These are phyloP conservation scores for Aurifilum marmelostoma DNA, from an alignment of 2,329 filamentous ascomycete species.

Conservation along the genomic window DNA sequence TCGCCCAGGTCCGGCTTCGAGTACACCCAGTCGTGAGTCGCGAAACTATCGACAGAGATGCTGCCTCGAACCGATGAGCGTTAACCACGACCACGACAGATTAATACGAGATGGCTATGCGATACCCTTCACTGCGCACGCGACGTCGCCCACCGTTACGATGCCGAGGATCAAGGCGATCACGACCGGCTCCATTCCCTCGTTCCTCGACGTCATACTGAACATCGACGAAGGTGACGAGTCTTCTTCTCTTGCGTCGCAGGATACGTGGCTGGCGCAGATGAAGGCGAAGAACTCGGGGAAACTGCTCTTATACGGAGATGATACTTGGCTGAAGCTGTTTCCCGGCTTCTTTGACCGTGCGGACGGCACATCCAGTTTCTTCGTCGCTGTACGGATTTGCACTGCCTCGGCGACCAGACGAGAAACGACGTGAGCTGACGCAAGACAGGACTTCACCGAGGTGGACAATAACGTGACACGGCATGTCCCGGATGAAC, in stretches of 20 bases:
- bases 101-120: constrained; percentile 83
- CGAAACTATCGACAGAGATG: background rate
- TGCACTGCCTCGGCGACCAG: constrained; percentile 25
- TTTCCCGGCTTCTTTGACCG: constrained; percentile 89
- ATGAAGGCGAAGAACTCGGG: constrained; percentile 73
- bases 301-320: constrained; percentile 91
- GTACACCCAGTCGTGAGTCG: constrained; percentile 81
- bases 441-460: constrained; percentile 77
- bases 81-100: constrained; percentile 47
- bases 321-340: constrained; percentile 97
- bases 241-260: constrained; percentile 80
- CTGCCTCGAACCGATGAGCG: constrained; percentile 1
- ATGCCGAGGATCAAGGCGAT: constrained; percentile 98
- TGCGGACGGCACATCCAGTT: constrained; percentile 91
- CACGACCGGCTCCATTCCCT: constrained; percentile 96
- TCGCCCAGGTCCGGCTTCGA: constrained; percentile 76
- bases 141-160: constrained; percentile 94
- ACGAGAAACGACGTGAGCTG: background rate
- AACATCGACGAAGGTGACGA: constrained; percentile 96
- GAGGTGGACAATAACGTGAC: constrained; percentile 99
- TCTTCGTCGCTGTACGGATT: constrained; percentile 85
- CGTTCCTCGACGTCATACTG: constrained; percentile 93
- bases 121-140: constrained; percentile 92
- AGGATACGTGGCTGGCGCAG: constrained; percentile 97
- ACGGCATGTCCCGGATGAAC: constrained; percentile 78